Percentiles rank a stretch among this genome's conserved stretches.
Evolutionary conservation across 139 green algal species (phyloP).

Genomic region (Chlamydomonas asymmetrica): DNA sequence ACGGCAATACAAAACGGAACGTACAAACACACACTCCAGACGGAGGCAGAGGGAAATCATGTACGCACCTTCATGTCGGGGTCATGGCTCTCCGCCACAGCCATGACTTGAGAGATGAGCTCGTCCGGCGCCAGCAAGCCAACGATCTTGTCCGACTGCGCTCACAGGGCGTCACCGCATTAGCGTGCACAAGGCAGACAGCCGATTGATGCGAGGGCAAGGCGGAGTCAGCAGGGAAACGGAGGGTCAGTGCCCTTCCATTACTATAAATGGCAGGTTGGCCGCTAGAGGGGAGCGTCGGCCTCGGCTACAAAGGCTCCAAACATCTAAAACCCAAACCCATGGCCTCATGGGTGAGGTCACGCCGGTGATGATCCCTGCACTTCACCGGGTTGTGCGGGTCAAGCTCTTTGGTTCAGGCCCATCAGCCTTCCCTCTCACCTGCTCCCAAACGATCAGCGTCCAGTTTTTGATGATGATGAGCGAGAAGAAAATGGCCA

Average conservation of each 20-base stretch:
- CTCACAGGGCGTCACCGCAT: no score
- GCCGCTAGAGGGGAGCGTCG: background rate
- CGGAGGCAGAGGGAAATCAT: no score
- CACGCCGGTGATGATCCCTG: background rate
- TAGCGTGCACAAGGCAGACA: background rate
- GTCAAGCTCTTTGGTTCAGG: constrained; percentile 42
- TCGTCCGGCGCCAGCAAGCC: constrained; percentile 54
- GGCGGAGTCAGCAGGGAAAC: background rate
- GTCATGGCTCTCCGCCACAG: background rate
- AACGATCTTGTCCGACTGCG: constrained; percentile 73
- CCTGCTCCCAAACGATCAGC: constrained; percentile 65
- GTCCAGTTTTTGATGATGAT: constrained; percentile 76
- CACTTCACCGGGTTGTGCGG: background rate
- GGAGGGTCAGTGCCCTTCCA: background rate
- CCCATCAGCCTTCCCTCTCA: constrained; percentile 4
- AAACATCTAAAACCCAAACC: background rate
- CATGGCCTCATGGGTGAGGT: background rate
- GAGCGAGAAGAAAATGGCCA: constrained; percentile 62
- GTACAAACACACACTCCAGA: no score
- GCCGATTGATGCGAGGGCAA: background rate
- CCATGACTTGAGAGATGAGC: constrained; percentile 28
- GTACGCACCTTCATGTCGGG: background rate
- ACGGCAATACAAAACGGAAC: no score
- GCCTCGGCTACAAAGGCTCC: background rate
- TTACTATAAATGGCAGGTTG: background rate